Conservation (phyloP, 305 asterid species). For the Solanum hybrid region DNA sequence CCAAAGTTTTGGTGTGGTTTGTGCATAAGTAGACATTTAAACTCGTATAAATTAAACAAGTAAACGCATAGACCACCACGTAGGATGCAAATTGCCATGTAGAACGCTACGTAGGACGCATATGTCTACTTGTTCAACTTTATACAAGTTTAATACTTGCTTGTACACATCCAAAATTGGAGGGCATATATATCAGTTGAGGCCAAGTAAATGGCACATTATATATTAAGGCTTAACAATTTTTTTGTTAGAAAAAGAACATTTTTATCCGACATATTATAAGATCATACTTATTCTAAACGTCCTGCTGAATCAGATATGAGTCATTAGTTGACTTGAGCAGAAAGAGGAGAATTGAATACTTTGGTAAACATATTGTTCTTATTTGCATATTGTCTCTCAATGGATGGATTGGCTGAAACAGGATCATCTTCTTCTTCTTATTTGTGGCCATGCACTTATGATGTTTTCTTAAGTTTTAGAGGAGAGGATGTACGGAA, state of each 20-base stretch:
- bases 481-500: conserved; percentile 8
- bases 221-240: background rate
- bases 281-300: background rate
- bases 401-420: background rate
- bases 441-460: background rate
- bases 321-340: background rate
- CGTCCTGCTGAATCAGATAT: background rate
- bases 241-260: background rate
- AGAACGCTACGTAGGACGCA: background rate
- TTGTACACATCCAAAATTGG: background rate
- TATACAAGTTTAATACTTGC: background rate
- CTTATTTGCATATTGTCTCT: background rate
- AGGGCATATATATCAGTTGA: background rate
- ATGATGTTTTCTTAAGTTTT: background rate
- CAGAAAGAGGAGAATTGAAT: background rate
- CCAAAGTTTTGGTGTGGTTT: background rate
- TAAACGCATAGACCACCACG: background rate
- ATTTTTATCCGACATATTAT: background rate
- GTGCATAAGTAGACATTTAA: background rate
- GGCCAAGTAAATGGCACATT: background rate
- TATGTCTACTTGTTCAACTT: background rate
- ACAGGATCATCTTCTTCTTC: background rate
- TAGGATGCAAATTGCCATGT: rapidly evolving
- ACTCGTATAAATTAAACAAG: background rate
- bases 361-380: background rate